Evolutionary conservation across 495 filamentous ascomycete species (phyloP), one percentile per base, ranked within the genome.

Genomic region (Elaphomyces granulatus): DNA sequence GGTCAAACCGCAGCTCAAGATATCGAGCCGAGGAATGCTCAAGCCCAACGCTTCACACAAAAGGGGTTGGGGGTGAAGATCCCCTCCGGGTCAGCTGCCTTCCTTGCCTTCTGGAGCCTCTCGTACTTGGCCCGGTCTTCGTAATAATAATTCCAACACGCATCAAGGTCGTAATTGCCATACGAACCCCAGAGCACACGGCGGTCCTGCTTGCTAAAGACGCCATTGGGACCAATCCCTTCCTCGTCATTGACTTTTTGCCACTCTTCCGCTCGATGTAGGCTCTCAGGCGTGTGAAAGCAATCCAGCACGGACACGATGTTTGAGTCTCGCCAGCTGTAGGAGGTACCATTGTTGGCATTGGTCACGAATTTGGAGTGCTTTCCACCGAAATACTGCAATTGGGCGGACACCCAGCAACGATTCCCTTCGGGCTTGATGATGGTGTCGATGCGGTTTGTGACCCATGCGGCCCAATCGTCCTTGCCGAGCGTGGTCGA

Each of bases 181-280:
- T 49, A 63, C 1, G 58, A 61, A 4, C 56, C 60, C 60, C 60
- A 63, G 2, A 63, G 45, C 20, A 57, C 44, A 21, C 60, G 50
- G 15, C 50, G 49, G 38, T 63, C 60, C 20, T 58, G 36, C 45
- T 59, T 63, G 9, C 56, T 56, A 31, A 60, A 61, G 12, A 45
- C 34, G 9, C 58, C 56, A 10, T 60, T 44, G 2, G 52, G 54
- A 3, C 58, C 56, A 34, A 53, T 53, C 0, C 45, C 45, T 39
- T 57, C 46, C 20, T 49, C 20, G 33, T 61, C 59, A 23, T 64
- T 64, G 26, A 52, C 45, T 28, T 45, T 46, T 31, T 61, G 55
- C 59, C 59, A 64, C 16, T 59, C 55, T 31, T 58, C 43, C 7
- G 59, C 60, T n/a, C n/a, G n/a, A n/a, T n/a, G n/a, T n/a, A n/a